phyloP scores from a whole-genome alignment of 495 filamentous ascomycete genomes.

The Hypomontagnella monticulosa region DNA sequence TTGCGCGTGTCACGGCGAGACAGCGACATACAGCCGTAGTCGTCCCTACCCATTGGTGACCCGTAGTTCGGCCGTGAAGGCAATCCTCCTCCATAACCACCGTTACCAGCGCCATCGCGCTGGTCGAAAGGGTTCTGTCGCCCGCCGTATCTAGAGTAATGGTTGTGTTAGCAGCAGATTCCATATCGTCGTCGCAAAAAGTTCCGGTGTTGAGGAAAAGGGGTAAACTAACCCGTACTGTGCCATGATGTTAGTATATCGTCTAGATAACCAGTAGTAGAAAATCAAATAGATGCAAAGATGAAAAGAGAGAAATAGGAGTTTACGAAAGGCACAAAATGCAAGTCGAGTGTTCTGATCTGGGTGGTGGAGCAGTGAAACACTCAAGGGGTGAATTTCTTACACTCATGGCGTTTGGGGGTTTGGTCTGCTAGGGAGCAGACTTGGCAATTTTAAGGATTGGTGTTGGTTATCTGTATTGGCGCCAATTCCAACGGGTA shows the following conservation, averaged over 20 bases:
- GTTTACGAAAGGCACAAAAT: constrained; percentile 13
- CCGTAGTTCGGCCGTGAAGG: constrained; percentile 52
- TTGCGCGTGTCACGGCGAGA: constrained; percentile 32
- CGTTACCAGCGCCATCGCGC: constrained; percentile 45
- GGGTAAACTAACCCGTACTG: constrained; percentile 52
- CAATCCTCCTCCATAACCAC: constrained; percentile 49
- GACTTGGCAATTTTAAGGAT: constrained; percentile 5
- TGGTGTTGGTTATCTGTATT: not conserved
- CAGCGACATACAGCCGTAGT: constrained; percentile 59
- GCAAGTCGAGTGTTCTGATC: constrained; percentile 15
- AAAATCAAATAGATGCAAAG: constrained; percentile 17
- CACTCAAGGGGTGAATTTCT: constrained; percentile 50
- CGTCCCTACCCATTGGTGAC: constrained; percentile 55
- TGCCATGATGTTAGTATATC: constrained; percentile 44
- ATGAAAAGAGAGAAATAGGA: constrained; percentile 9
- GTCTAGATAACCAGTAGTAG: constrained; percentile 15
- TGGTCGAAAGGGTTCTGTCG: constrained; percentile 63
- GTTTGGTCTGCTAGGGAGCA: constrained; percentile 33
- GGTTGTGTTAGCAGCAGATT: constrained; percentile 39
- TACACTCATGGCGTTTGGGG: constrained; percentile 56
- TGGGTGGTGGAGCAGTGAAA: constrained; percentile 36
- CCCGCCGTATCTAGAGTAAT: constrained; percentile 53
- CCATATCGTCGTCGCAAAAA: constrained; percentile 9
- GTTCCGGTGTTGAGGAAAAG: not conserved
- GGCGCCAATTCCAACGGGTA: constrained; percentile 15